A percentile compares a stretch with the other conserved stretches of the same genome.
These are phyloP conservation scores for Ceratocystis albifundus DNA, from an alignment of 2,329 filamentous ascomycete genomes.

Conservation along the genomic window DNA sequence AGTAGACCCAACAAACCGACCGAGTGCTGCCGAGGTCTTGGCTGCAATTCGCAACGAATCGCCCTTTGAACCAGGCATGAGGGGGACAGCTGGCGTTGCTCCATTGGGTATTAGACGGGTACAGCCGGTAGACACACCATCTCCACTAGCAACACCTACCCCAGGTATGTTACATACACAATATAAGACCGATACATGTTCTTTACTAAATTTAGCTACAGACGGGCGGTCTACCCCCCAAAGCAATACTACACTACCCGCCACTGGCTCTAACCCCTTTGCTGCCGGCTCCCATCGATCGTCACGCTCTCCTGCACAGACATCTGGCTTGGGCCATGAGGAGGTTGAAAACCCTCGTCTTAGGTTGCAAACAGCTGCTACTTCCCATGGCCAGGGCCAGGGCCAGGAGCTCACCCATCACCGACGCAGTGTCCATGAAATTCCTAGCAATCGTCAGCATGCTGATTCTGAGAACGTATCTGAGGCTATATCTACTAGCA, in stretches of 20 bases:
- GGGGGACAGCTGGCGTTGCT: not conserved
- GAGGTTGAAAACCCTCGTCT: constrained; percentile 29
- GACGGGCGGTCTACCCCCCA: not conserved
- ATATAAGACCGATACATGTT: not conserved
- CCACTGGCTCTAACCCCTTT: constrained; percentile 5
- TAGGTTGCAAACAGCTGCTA: constrained; percentile 2
- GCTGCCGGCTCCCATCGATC: not conserved
- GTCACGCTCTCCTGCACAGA: not conserved
- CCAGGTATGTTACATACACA: constrained; percentile 26
- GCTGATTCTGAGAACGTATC: too few species aligned
- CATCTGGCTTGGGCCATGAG: constrained; percentile 22
- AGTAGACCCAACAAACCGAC: constrained; percentile 62
- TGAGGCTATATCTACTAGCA: not conserved
- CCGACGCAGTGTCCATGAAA: not conserved
- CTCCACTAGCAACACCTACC: not conserved
- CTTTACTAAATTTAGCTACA: not conserved
- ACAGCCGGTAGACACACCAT: constrained; percentile 19
- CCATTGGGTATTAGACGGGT: constrained; percentile 17
- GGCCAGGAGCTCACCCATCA: constrained; percentile 1
- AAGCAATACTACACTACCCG: not conserved
- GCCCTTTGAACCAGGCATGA: constrained; percentile 32
- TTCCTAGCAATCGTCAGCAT: not conserved
- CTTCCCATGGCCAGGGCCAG: constrained; percentile 5
- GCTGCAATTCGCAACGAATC: constrained; percentile 61
- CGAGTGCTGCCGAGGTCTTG: constrained; percentile 76